Evolutionary conservation across 352 stramenopile species (phyloP).

Genomic region (Achlya hypogyna): DNA sequence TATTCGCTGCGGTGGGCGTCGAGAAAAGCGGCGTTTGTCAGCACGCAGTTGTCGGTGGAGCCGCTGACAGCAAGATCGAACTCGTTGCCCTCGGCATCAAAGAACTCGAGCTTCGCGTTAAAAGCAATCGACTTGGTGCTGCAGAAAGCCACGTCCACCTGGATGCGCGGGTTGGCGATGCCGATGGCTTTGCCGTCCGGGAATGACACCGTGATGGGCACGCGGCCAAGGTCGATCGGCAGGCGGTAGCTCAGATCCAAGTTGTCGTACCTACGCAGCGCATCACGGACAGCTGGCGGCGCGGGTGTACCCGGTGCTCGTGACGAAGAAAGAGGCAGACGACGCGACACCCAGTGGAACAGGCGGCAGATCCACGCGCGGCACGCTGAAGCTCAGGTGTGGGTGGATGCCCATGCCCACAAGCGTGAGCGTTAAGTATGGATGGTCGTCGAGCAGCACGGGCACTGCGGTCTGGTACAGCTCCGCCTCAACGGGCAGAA

Average conservation of each 20-base stretch:
- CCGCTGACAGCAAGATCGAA: slow-evolving; percentile 82
- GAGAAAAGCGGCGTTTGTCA: slow-evolving; percentile 87
- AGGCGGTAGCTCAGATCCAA: slow-evolving; percentile 81
- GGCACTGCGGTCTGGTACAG: slow-evolving; percentile 75
- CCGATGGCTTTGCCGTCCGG: slow-evolving; percentile 83
- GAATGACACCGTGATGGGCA: slow-evolving; percentile 81
- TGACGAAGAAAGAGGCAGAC: slow-evolving; percentile 54
- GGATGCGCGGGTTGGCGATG: slow-evolving; percentile 66
- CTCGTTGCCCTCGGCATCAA: slow-evolving; percentile 81
- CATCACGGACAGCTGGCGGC: neutral
- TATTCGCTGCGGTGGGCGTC: slow-evolving; percentile 31
- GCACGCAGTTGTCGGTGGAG: slow-evolving; percentile 86
- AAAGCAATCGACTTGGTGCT: slow-evolving; percentile 85
- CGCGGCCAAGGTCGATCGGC: slow-evolving; percentile 59
- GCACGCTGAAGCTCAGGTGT: slow-evolving; percentile 84
- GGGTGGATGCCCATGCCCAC: slow-evolving; percentile 84
- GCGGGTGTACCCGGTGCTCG: slow-evolving; percentile 45
- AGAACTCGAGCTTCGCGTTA: slow-evolving; percentile 87
- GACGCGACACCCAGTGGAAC: slow-evolving; percentile 81
- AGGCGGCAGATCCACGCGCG: slow-evolving; percentile 77
- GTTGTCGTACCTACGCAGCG: slow-evolving; percentile 72
- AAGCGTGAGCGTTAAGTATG: slow-evolving; percentile 78
- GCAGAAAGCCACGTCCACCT: slow-evolving; percentile 76
- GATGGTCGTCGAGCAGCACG: slow-evolving; percentile 51
- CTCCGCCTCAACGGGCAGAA: slow-evolving; percentile 63